Conservation (phyloP, 345 rosid genomes). For the Rhizophora apiculata region DNA sequence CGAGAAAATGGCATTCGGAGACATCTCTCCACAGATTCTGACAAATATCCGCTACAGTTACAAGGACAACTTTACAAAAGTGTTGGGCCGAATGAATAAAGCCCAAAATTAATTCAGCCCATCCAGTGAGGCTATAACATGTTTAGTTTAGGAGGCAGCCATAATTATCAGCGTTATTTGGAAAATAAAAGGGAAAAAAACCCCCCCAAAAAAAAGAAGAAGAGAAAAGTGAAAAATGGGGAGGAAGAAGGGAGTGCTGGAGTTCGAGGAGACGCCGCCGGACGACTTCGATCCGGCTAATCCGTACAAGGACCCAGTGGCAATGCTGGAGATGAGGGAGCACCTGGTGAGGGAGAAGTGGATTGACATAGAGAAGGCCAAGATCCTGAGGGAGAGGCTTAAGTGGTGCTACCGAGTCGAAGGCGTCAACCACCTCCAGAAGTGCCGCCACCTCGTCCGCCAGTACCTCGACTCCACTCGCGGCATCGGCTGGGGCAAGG, state of each 20-base stretch:
- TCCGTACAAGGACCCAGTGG: slow-evolving; percentile 98
- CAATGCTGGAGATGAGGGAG: slow-evolving; percentile 97
- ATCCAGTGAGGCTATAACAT: too few relatives aligned
- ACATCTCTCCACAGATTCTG: too few relatives aligned
- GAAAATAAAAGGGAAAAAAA: background rate
- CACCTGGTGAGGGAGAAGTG: slow-evolving; percentile 92
- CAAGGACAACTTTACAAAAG: too few relatives aligned
- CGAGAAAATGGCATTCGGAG: too few relatives aligned
- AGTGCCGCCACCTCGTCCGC: slow-evolving; percentile 88
- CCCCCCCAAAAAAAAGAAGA: slow-evolving; percentile 60
- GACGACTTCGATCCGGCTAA: slow-evolving; percentile 81
- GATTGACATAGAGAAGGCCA: slow-evolving; percentile 97
- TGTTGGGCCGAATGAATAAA: too few relatives aligned
- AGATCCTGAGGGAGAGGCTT: slow-evolving; percentile 84
- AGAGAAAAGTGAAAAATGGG: slow-evolving; percentile 83
- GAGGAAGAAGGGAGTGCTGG: slow-evolving; percentile 77
- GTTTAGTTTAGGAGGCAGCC: too few relatives aligned
- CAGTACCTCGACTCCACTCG: slow-evolving; percentile 96
- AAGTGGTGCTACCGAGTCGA: slow-evolving; percentile 97
- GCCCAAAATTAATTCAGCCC: too few relatives aligned
- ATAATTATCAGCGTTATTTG: too few relatives aligned
- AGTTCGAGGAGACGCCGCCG: slow-evolving; percentile 97
- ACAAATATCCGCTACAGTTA: too few relatives aligned
- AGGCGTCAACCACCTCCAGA: slow-evolving; percentile 94
- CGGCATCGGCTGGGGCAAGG: slow-evolving; percentile 99